phyloP scores from a whole-genome alignment of 2,329 filamentous ascomycete genomes.

The Cercospora berteroae region DNA sequence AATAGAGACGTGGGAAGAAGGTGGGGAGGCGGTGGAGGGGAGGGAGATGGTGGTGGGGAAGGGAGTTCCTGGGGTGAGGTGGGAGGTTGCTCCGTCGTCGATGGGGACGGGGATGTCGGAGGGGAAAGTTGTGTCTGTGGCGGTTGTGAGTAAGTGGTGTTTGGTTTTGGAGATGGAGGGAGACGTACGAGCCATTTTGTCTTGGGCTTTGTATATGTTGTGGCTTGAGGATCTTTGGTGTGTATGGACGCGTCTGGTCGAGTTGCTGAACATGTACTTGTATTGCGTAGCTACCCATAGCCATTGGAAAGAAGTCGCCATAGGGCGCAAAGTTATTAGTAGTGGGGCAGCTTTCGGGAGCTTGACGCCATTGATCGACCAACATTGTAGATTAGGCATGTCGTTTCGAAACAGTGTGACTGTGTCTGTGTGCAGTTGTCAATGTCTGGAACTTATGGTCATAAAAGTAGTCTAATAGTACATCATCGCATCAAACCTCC shows the following conservation, averaged over 20 bases:
- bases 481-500: too few relatives aligned
- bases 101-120: constrained; percentile 39
- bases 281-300: neutral
- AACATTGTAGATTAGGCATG: neutral
- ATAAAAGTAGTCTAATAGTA: too few relatives aligned
- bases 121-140: constrained; percentile 32
- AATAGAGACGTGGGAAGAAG: constrained; percentile 38
- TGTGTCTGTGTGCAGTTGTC: too few relatives aligned
- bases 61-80: constrained; percentile 34
- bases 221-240: neutral
- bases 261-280: neutral
- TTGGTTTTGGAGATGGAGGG: neutral
- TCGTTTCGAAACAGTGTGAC: neutral
- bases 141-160: neutral
- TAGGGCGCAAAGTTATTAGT: neutral
- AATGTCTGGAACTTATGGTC: too few relatives aligned
- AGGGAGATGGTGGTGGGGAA: constrained; percentile 38
- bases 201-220: neutral
- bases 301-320: neutral
- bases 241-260: neutral
- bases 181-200: neutral
- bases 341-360: neutral
- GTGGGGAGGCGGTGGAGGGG: constrained; percentile 33
- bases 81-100: constrained; percentile 44
- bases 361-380: neutral